Conservation (phyloP, 192 early-diverging fungal species). For the Allomyces javanicus region DNA sequence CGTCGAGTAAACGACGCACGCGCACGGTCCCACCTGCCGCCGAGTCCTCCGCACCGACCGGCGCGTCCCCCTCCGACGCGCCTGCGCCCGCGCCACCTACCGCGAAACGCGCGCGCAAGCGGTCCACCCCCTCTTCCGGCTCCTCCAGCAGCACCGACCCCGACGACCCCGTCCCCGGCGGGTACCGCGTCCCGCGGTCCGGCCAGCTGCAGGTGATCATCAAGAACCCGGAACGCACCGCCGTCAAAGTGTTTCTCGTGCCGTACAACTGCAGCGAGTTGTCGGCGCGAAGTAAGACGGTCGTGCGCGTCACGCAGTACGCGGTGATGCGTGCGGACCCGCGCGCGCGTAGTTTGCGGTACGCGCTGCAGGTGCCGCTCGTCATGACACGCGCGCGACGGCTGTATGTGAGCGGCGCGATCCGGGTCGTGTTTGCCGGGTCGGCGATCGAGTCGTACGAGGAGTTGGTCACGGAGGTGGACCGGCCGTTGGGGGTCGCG, state of each 20-base stretch:
- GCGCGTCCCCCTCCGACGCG: too few relatives aligned
- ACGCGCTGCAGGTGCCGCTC: neutral
- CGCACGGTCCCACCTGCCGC: too few relatives aligned
- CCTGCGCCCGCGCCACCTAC: too few relatives aligned
- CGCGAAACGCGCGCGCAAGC: neutral
- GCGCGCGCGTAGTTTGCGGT: neutral
- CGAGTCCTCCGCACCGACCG: neutral
- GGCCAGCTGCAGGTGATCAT: slow-evolving; percentile 66
- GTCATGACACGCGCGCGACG: neutral
- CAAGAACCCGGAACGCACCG: slow-evolving; percentile 55
- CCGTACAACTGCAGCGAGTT: slow-evolving; percentile 62
- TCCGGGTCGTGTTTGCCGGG: neutral
- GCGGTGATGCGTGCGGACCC: slow-evolving; percentile 9
- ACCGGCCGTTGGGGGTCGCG: neutral
- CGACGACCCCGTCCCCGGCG: slow-evolving; percentile 15
- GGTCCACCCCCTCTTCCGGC: neutral
- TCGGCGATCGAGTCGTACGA: neutral
- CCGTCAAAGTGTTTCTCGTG: slow-evolving; percentile 55
- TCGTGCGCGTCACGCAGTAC: slow-evolving; percentile 61
- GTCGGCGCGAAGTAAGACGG: slow-evolving; percentile 50
- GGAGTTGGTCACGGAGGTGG: neutral
- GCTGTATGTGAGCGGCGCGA: neutral
- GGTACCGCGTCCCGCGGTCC: slow-evolving; percentile 45
- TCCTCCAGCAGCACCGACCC: neutral
- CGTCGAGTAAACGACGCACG: too few relatives aligned